Evolutionary conservation across 352 stramenopile species (phyloP).

Genomic region (Hyaloperonospora brassicae): DNA sequence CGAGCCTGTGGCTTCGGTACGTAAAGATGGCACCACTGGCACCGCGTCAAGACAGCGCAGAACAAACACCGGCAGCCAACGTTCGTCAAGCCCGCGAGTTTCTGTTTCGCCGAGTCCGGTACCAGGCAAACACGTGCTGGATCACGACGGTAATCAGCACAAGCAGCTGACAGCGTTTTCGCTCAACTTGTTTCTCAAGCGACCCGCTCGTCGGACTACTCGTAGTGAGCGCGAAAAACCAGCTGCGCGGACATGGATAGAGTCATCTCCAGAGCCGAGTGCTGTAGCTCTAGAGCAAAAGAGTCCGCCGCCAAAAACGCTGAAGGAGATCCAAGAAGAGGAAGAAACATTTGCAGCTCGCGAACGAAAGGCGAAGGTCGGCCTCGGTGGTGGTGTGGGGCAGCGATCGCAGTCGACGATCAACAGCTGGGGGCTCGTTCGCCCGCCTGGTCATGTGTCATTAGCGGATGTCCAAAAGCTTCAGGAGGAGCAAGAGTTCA

Average conservation of each 20-base stretch:
- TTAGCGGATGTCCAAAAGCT: constrained; percentile 55
- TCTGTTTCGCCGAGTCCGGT: constrained; percentile 14
- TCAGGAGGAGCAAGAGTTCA: constrained; percentile 51
- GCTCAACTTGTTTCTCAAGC: constrained; percentile 58
- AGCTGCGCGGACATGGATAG: constrained; percentile 20
- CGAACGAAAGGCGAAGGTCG: constrained; percentile 42
- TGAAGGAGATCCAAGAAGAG: constrained; percentile 65
- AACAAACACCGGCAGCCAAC: constrained; percentile 21
- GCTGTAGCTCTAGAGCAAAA: constrained; percentile 11
- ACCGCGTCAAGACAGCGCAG: constrained; percentile 20
- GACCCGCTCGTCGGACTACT: constrained; percentile 18
- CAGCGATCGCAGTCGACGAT: constrained; percentile 38
- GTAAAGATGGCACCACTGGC: constrained; percentile 29
- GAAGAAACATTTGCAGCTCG: constrained; percentile 35
- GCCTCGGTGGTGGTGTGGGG: constrained; percentile 17
- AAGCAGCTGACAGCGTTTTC: constrained; percentile 47
- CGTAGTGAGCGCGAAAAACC: constrained; percentile 10
- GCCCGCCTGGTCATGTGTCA: constrained; percentile 38
- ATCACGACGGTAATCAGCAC: constrained; percentile 40
- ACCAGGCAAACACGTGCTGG: constrained; percentile 32
- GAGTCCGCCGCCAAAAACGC: constrained; percentile 23
- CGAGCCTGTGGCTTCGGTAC: constrained; percentile 17
- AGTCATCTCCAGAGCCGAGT: neutral
- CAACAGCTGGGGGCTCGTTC: constrained; percentile 62
- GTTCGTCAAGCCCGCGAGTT: constrained; percentile 29